Evolutionary conservation across 306 rosid genomes (phyloP), one percentile per base, ranked within the genome.

Genomic region (Vicia faba): DNA sequence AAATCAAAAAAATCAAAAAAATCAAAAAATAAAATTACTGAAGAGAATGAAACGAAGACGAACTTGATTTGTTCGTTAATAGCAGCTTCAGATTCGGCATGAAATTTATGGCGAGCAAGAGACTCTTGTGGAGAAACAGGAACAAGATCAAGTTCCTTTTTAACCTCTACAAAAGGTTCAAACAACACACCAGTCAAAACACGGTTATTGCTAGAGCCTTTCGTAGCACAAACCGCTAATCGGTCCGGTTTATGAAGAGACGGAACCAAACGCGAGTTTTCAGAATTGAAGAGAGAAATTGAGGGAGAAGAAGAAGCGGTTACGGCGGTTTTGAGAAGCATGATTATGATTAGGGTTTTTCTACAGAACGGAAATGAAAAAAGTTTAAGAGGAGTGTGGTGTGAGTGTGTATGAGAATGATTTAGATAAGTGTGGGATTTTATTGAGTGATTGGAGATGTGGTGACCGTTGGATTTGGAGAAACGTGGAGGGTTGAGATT

Each of bases 31-130:
- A 1, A 29, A 73, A 62, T 2, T 5, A 0, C 31, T 6, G 1
- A 7, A 7, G 38, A 33, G 36, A 31, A 31, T 4, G 7, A 5
- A 5, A 46, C 18, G 54, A 54, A 40, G 36, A 58, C 84, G 18
- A 71, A 92, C 99, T 91, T 95, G 80, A 95, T 95, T 79, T 95
- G 99, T 72, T 90, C 97, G 73, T 95, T 95, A 49, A 95, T 15
- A 2, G 88, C 95, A 35, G 92, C 84, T 82, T 95, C 99, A 31
- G 80, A 72, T 0, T 72, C 88, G 11, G 79, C 85, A 1, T 23
- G 10, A 55, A 15, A 90, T 71, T 90, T 91, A 12, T 87, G 96
- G 56, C 99, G 95, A 63, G 96, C 95, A 25, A 95, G 71, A 12
- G 99, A 90, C 61, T 69, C 73, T 12, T 95, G 89, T 0, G 97